Conservation (phyloP, 768 basidiomycete species). For the Pisolithus microcarpus region DNA sequence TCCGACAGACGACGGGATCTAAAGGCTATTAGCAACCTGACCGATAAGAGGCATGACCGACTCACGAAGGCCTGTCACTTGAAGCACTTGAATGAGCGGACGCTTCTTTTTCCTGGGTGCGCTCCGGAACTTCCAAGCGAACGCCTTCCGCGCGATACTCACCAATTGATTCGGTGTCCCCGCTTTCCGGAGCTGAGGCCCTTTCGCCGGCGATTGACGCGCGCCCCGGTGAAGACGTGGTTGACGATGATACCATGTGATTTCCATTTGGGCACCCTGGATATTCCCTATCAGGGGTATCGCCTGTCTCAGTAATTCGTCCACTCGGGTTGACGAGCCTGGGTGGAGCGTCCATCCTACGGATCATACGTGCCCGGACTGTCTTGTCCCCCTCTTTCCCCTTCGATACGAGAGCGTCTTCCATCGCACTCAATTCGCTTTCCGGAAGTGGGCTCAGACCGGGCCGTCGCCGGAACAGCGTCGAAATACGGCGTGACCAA, state of each 20-base stretch:
- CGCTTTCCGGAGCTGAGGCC: no score
- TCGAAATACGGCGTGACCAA: slow-evolving; percentile 25
- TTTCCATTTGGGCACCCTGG: slow-evolving; percentile 4
- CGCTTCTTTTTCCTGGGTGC: no score
- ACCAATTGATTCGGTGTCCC: no score
- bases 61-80: background rate
- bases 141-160: no score
- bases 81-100: background rate
- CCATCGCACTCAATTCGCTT: slow-evolving; percentile 8
- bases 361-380: slow-evolving; percentile 70
- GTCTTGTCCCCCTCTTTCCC: slow-evolving; percentile 22
- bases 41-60: slow-evolving; percentile 10
- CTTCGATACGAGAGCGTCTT: slow-evolving; percentile 8
- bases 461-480: slow-evolving; percentile 22
- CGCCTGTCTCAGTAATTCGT: slow-evolving; percentile 41
- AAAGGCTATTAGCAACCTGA: background rate
- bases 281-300: slow-evolving; percentile 18
- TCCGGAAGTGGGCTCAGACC: slow-evolving; percentile 21
- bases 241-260: background rate
- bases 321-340: slow-evolving; percentile 64
- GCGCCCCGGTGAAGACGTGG: background rate
- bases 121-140: no score
- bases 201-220: background rate
- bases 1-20: background rate
- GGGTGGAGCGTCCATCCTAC: slow-evolving; percentile 60